Conservation (phyloP, 371 early-diverging fungal species). For the Actinomortierella wolfii region DNA sequence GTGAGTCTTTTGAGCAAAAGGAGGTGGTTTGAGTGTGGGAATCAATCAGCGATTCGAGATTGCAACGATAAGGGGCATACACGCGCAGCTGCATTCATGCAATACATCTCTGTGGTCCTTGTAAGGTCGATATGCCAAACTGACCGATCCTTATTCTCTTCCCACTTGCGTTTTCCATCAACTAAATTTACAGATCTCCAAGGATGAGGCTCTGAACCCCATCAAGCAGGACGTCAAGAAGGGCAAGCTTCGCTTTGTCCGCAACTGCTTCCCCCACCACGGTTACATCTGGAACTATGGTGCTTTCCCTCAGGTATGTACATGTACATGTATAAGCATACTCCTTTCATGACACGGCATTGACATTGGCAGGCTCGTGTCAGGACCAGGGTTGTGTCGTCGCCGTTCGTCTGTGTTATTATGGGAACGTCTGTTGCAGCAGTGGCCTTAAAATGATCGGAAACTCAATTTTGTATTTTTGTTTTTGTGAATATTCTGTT, state of each 20-base stretch:
- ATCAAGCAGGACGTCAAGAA: conserved; percentile 99
- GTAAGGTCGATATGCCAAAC: background rate
- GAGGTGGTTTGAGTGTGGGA: background rate
- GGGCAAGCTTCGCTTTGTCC: conserved; percentile 97
- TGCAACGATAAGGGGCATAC: background rate
- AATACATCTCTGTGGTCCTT: background rate
- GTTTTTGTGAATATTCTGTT: conserved; percentile 6
- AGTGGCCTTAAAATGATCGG: background rate
- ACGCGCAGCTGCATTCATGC: conserved; percentile 4
- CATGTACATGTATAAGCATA: background rate
- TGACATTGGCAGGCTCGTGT: background rate
- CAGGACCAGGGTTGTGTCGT: background rate
- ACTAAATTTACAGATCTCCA: conserved; percentile 71
- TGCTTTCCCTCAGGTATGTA: conserved; percentile 91
- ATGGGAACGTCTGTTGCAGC: background rate
- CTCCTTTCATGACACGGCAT: background rate
- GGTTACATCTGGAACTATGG: conserved; percentile 99
- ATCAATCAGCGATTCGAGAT: background rate
- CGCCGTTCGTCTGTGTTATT: conserved; percentile 6
- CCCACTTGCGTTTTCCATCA: background rate
- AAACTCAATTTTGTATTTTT: conserved; percentile 6
- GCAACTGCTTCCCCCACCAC: conserved; percentile 99
- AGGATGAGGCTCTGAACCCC: conserved; percentile 94
- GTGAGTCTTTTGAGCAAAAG: conserved; percentile 48
- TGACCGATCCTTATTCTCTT: no score